A percentile compares a stretch with the other conserved stretches of the same genome.
Conservation (phyloP, 208 protist genomes). For the Perkinsela sp. region DNA sequence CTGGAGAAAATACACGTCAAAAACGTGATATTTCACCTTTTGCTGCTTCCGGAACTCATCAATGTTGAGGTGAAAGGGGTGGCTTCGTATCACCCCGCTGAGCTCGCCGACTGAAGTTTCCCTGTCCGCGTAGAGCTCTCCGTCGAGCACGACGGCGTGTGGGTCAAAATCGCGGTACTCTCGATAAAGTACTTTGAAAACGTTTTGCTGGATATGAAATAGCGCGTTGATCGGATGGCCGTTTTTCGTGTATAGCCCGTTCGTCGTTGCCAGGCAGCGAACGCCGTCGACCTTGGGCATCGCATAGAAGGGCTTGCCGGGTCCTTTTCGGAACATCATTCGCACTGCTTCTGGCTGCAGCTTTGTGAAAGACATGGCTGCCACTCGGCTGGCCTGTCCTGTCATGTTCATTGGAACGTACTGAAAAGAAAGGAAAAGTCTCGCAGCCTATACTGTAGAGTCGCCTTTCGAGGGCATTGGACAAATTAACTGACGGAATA, state of each 20-base stretch:
- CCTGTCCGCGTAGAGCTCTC: neutral
- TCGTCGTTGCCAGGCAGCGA: neutral
- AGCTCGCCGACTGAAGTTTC: neutral
- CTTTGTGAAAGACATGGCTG: neutral
- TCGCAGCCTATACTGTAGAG: too few species aligned
- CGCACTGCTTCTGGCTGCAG: neutral
- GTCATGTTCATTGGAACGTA: neutral
- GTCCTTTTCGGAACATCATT: neutral
- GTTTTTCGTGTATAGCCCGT: neutral
- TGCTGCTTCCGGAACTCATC: neutral
- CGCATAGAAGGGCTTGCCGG: neutral
- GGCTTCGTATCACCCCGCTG: neutral
- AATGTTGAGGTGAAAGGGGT: neutral
- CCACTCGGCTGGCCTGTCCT: neutral
- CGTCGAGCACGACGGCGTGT: neutral
- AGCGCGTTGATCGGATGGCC: neutral
- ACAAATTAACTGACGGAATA: too few species aligned
- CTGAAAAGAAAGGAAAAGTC: too few species aligned
- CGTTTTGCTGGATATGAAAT: neutral
- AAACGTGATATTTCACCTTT: neutral
- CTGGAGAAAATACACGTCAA: neutral
- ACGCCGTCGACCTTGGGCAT: neutral
- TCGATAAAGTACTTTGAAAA: neutral
- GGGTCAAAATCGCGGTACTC: neutral
- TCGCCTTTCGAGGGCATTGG: too few species aligned